phyloP scores from a whole-genome alignment of 169 alveolate species.

The Plasmodium yoelii region DNA sequence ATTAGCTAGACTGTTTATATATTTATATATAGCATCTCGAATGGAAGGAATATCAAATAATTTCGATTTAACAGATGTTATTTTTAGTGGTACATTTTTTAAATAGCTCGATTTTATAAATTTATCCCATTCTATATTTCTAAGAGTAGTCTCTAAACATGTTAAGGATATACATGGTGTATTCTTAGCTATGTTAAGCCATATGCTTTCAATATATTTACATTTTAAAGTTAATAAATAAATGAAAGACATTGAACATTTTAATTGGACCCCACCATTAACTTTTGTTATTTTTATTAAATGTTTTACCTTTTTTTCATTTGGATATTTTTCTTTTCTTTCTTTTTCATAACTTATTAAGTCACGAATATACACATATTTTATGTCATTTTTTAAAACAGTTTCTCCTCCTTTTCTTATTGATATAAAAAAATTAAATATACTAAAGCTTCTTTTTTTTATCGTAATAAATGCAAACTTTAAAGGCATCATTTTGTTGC shows the following conservation, averaged over 20 bases:
- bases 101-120: slow-evolving; percentile 26
- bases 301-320: slow-evolving; percentile 51
- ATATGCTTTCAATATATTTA: slow-evolving; percentile 69
- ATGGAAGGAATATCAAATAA: slow-evolving; percentile 22
- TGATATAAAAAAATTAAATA: slow-evolving; percentile 60
- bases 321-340: background rate
- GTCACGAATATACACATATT: slow-evolving; percentile 31
- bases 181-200: slow-evolving; percentile 63
- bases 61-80: slow-evolving; percentile 38
- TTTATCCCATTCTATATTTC: slow-evolving; percentile 34
- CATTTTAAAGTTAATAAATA: slow-evolving; percentile 63
- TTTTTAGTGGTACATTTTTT: slow-evolving; percentile 35
- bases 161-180: slow-evolving; percentile 31
- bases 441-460: slow-evolving; percentile 22
- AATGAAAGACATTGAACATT: slow-evolving; percentile 54
- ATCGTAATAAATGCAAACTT: background rate
- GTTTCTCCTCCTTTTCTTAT: slow-evolving; percentile 66
- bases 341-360: slow-evolving; percentile 36
- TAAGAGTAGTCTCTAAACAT: slow-evolving; percentile 17
- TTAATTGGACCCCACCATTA: slow-evolving; percentile 60
- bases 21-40: slow-evolving; percentile 15
- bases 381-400: slow-evolving; percentile 49
- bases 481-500: slow-evolving; percentile 9
- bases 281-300: slow-evolving; percentile 51
- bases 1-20: background rate